Evolutionary conservation across 169 alveolate genomes (phyloP).

Genomic region (Cryptosporidium muris): DNA sequence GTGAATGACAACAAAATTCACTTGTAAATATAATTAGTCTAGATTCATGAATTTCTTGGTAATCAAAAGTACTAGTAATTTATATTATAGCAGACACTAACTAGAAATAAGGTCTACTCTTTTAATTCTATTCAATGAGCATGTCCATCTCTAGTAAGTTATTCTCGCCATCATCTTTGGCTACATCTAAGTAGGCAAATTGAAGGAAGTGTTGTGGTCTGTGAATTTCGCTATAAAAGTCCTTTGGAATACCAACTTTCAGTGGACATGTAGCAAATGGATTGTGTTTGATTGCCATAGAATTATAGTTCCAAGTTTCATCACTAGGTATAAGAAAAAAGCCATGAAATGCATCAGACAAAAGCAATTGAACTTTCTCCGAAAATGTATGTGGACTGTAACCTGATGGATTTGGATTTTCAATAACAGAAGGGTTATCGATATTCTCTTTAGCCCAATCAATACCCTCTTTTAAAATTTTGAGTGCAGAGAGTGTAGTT

Average conservation of each 20-base stretch:
- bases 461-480: constrained; percentile 91
- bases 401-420: background rate
- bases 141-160: constrained; percentile 32
- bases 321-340: constrained; percentile 98
- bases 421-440: constrained; percentile 33
- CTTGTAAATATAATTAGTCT: no score
- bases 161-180: constrained; percentile 69
- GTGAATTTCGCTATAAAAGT: constrained; percentile 97
- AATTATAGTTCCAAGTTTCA: constrained; percentile 98
- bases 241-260: constrained; percentile 94
- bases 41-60: background rate
- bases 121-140: constrained; percentile 19
- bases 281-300: constrained; percentile 91
- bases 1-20: no score
- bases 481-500: constrained; percentile 94
- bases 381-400: constrained; percentile 41
- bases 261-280: constrained; percentile 18
- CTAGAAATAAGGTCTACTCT: background rate
- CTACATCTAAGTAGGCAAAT: constrained; percentile 76
- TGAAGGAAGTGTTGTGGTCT: constrained; percentile 85
- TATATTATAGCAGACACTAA: no score
- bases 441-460: constrained; percentile 90
- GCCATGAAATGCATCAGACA: constrained; percentile 97
- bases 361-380: constrained; percentile 92
- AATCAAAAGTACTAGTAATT: background rate